Base-by-base conservation (phyloP, 2,329 filamentous ascomycete species). In the Ceratocystis albifundus region DNA sequence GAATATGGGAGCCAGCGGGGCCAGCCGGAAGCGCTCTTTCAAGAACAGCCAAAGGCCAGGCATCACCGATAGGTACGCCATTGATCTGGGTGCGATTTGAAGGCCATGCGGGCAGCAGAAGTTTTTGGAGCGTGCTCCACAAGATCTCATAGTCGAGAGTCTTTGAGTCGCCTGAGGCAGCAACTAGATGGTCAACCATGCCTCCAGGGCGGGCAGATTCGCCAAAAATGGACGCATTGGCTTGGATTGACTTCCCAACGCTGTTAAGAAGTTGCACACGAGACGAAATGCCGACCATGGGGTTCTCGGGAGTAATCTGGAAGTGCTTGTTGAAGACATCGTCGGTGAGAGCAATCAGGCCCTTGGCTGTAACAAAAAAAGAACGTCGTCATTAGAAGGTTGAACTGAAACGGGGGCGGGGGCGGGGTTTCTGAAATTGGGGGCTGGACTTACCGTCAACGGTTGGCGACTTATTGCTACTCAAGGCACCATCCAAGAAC, bases 51-150 rank as follows among this genome's bases (percentile, higher is more conserved):
- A 82, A 71, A 3, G 79, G 79, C 80, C 80, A 82, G 4, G 80
- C 79, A 68, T 82, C 80, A 1, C 80, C 80, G 15, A 82, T 75
- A 0, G 79, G 78, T 1, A 72, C 68, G 4, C 76, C 78, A 0
- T 73, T 69, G 3, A 81, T 70, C 0, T 71, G 72, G 0, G 89
- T 90, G 0, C 80, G 76, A 55, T 79, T 74, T 5, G 74, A 74
- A 1, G 80, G 79, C 80, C 80, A 82, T 0, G 76, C 73, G 0
- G 80, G 80, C 0, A 82, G 76, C 8, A 82, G 73, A 0, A 79
- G 71, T 0, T 68, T 71, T 65, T 82, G 80, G 1, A 80, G 72
- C 1, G 74, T 72, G 3, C 71, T 70, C 80, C 80, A 79, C 12
- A 81, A 74, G 1, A 70, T 66, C 6, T 73, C 71, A 48, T 76